phyloP scores from a whole-genome alignment of 306 rosid species.

The Prunus armeniaca region DNA sequence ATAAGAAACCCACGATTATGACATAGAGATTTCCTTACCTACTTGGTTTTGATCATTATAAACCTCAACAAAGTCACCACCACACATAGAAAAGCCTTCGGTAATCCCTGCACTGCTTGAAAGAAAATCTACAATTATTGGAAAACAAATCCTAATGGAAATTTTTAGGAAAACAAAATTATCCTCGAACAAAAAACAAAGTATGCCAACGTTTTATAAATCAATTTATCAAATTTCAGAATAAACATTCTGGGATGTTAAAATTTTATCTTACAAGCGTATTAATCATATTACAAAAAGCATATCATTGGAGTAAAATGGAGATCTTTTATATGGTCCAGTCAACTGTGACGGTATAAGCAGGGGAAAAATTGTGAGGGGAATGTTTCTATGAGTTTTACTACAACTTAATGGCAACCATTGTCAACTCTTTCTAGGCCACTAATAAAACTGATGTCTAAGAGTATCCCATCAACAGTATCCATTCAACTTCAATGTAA shows the following conservation, averaged over 20 bases:
- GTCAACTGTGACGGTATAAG: too few relatives aligned
- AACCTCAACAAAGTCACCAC: conserved; percentile 97
- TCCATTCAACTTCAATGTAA: not conserved
- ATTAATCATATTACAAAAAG: too few relatives aligned
- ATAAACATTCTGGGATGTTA: too few relatives aligned
- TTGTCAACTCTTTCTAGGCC: not conserved
- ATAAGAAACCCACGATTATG: not conserved
- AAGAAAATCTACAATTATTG: conserved; percentile 4
- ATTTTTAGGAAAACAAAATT: not conserved
- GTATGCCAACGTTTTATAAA: too few relatives aligned
- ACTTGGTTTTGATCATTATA: conserved; percentile 75
- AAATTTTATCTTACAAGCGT: not conserved
- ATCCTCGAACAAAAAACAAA: not conserved
- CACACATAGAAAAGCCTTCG: conserved; percentile 98
- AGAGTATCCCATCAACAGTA: not conserved
- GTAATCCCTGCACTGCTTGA: conserved; percentile 89
- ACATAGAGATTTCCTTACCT: conserved; percentile 46
- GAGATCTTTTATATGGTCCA: too few relatives aligned
- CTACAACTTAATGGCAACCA: too few relatives aligned
- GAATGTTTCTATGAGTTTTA: too few relatives aligned
- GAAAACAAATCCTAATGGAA: not conserved
- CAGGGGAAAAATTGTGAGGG: too few relatives aligned
- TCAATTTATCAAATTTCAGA: too few relatives aligned
- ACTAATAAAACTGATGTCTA: not conserved
- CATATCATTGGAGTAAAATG: too few relatives aligned